These are phyloP conservation scores for Ogataea glucozyma DNA, from an alignment of 805 yeast genomes.

Conservation along the genomic window DNA sequence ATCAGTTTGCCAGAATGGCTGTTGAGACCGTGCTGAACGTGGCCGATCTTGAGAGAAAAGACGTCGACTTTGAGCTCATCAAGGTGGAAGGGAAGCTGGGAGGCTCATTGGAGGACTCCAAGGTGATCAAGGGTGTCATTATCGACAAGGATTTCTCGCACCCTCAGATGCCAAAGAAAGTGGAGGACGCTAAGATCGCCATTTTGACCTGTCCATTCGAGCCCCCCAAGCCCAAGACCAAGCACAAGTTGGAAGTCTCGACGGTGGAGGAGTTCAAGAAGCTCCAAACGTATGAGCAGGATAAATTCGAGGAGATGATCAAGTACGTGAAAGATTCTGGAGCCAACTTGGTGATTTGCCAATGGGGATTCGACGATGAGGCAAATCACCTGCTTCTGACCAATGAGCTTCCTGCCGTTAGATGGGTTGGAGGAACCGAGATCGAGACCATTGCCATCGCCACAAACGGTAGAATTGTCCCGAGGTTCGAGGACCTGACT, in stretches of 20 bases:
- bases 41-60: conserved; percentile 88
- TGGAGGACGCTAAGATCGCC: conserved; percentile 83
- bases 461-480: conserved; percentile 95
- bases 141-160: conserved; percentile 96
- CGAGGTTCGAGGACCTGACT: conserved; percentile 90
- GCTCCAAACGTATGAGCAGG: conserved; percentile 89
- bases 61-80: conserved; percentile 95
- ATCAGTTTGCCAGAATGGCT: conserved; percentile 93
- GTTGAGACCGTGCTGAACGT: conserved; percentile 93
- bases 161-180: conserved; percentile 92
- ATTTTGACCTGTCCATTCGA: conserved; percentile 98
- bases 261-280: conserved; percentile 92
- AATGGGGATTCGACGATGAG: conserved; percentile 99
- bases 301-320: conserved; percentile 90
- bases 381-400: conserved; percentile 90
- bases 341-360: conserved; percentile 95
- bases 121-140: conserved; percentile 85
- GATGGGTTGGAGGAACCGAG: conserved; percentile 99
- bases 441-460: conserved; percentile 95
- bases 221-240: conserved; percentile 99
- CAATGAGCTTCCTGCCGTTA: conserved; percentile 88
- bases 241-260: conserved; percentile 91
- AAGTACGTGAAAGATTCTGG: conserved; percentile 82
- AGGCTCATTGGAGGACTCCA: conserved; percentile 85
- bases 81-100: conserved; percentile 96